phyloP scores from a whole-genome alignment of 495 filamentous ascomycete genomes.

The Talaromyces liani region DNA sequence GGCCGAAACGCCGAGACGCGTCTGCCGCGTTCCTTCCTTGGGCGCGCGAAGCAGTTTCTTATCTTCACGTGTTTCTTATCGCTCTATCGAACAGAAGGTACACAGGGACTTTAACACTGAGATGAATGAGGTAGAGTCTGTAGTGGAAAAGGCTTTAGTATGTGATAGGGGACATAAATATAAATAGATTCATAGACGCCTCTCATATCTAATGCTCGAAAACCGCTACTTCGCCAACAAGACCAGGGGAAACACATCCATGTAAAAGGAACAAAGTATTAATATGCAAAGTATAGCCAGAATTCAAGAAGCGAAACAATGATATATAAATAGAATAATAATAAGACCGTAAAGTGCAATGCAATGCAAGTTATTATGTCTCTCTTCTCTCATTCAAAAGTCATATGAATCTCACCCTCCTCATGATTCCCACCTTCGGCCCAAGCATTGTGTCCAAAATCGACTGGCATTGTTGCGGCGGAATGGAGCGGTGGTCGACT shows the following conservation, averaged over 20 bases:
- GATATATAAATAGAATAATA: slow-evolving; percentile 5
- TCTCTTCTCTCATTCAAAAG: slow-evolving; percentile 39
- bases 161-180: background rate
- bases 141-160: background rate
- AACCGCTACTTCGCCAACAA: background rate
- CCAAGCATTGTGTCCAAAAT: slow-evolving; percentile 64
- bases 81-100: too few relatives aligned
- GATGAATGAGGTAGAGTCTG: too few relatives aligned
- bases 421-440: slow-evolving; percentile 60
- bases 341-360: slow-evolving; percentile 1
- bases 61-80: slow-evolving; percentile 4
- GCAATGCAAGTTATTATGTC: background rate
- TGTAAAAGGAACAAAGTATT: background rate
- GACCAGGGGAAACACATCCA: background rate
- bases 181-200: background rate
- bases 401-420: slow-evolving; percentile 49
- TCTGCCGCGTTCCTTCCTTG: background rate
- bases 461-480: slow-evolving; percentile 29
- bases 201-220: background rate
- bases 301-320: background rate
- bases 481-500: slow-evolving; percentile 34
- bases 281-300: background rate
- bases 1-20: background rate
- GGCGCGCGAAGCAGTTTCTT: background rate
- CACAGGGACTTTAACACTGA: too few relatives aligned